Conservation (phyloP, 331 rosid genomes). For the Ulmus americana region DNA sequence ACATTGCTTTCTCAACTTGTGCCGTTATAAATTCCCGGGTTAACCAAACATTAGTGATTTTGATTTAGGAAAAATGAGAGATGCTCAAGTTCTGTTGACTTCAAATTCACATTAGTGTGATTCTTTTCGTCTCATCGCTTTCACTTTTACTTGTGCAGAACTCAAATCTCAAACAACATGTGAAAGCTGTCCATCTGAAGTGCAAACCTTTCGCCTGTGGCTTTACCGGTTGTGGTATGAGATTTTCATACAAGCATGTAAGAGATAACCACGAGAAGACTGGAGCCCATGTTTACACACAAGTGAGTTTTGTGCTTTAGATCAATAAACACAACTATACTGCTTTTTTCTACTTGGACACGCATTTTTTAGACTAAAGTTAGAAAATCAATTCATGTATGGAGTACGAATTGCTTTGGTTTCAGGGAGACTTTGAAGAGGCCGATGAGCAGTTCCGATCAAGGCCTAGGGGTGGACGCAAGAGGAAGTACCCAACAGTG, state of each 20-base stretch:
- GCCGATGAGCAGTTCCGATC: slow-evolving; percentile 59
- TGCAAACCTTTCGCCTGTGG: slow-evolving; percentile 56
- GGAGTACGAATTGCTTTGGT: background rate
- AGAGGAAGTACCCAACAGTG: slow-evolving; percentile 53
- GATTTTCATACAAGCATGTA: slow-evolving; percentile 82
- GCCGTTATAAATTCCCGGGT: too few species aligned
- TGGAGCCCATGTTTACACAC: slow-evolving; percentile 46
- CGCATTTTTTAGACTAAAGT: background rate
- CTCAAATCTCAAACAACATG: slow-evolving; percentile 60
- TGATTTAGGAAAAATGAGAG: background rate
- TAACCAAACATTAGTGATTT: background rate
- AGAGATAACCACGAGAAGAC: slow-evolving; percentile 71
- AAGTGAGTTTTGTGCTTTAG: slow-evolving; percentile 40
- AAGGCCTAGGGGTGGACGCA: slow-evolving; percentile 65
- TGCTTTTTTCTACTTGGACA: too few species aligned
- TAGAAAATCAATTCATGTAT: background rate
- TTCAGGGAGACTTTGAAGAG: slow-evolving; percentile 69
- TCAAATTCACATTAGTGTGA: too few species aligned
- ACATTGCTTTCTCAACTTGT: too few species aligned
- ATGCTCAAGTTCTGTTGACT: too few species aligned
- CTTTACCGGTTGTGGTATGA: slow-evolving; percentile 65
- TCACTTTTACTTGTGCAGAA: slow-evolving; percentile 34
- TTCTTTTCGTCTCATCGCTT: background rate
- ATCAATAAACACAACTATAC: background rate
- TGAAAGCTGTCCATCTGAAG: slow-evolving; percentile 60